phyloP scores from a whole-genome alignment of 441 rosid species.

The Aquilaria agallochum region DNA sequence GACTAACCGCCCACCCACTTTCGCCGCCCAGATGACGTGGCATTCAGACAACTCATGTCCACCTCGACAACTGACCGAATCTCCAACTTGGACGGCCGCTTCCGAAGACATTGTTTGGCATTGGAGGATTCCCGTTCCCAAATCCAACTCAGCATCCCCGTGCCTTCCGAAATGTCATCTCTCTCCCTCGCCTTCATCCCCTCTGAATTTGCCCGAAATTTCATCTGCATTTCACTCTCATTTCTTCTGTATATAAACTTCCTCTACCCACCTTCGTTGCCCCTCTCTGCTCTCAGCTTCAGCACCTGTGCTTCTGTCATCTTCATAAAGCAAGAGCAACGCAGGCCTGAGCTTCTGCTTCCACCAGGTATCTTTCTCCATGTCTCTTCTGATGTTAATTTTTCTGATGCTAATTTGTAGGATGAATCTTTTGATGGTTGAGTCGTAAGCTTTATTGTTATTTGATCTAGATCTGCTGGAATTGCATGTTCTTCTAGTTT shows the following conservation, averaged over 20 bases:
- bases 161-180: background rate
- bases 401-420: background rate
- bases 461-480: conserved; percentile 11
- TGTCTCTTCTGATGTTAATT: background rate
- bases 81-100: background rate
- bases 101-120: background rate
- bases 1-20: conserved; percentile 9
- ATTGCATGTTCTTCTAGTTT: background rate
- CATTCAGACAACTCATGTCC: background rate
- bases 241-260: conserved; percentile 11
- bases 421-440: background rate
- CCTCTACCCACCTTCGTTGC: background rate
- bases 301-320: background rate
- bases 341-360: background rate
- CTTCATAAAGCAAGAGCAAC: background rate
- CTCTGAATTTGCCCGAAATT: conserved; percentile 15
- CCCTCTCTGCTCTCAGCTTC: background rate
- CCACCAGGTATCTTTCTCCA: background rate
- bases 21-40: conserved; percentile 7
- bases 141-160: too few species aligned
- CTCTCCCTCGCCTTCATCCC: background rate
- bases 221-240: conserved; percentile 13
- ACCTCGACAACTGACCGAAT: background rate
- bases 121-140: background rate
- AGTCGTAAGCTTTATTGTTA: background rate